Conservation (phyloP, 169 alveolate species). For the Hammondia hammondi region DNA sequence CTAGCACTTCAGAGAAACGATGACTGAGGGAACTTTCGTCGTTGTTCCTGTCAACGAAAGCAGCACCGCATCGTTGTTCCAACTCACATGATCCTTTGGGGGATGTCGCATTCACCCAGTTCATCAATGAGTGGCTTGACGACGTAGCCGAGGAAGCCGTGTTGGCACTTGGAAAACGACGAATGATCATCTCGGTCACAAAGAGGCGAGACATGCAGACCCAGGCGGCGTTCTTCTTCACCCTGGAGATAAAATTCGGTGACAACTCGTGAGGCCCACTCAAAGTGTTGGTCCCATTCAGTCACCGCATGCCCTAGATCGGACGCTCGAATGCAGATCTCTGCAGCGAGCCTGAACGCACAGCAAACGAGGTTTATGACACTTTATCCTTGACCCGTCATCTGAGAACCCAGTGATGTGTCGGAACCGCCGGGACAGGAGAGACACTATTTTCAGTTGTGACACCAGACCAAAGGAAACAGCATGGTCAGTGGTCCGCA, state of each 20-base stretch:
- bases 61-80: not conserved
- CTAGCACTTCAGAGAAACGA: too few relatives aligned
- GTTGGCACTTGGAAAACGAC: constrained; percentile 84
- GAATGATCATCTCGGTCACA: constrained; percentile 88
- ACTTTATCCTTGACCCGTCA: not conserved
- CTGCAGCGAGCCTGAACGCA: constrained; percentile 55
- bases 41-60: too few relatives aligned
- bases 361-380: not conserved
- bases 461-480: too few relatives aligned
- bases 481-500: too few relatives aligned
- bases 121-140: constrained; percentile 81
- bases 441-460: not conserved
- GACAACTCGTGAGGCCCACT: constrained; percentile 78
- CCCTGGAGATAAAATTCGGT: constrained; percentile 77
- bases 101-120: not conserved
- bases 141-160: constrained; percentile 84
- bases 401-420: not conserved
- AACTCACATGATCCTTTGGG: not conserved
- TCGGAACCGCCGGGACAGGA: not conserved
- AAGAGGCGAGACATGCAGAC: constrained; percentile 85
- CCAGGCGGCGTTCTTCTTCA: constrained; percentile 77
- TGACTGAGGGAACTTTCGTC: too few relatives aligned
- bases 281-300: constrained; percentile 75
- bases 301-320: constrained; percentile 84
- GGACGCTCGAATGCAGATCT: constrained; percentile 80